Evolutionary conservation across 2,329 filamentous ascomycete genomes (phyloP), one percentile per base, ranked within the genome.

Genomic region (Dendryphion nanum): DNA sequence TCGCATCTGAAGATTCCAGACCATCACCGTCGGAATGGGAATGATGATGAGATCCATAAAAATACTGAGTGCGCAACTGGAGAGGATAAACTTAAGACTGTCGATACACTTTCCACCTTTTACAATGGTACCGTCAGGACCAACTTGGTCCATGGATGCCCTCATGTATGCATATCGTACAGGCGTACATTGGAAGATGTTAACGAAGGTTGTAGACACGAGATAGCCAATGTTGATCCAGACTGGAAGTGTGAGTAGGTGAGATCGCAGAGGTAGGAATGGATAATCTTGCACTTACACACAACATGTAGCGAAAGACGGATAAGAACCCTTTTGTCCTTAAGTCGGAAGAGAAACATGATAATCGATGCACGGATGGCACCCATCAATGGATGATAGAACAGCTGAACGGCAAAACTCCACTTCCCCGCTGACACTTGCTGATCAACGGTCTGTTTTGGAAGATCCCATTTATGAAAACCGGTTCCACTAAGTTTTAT

Each of bases 1-100:
- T 1, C 61, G 60, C 63, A 73, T 68, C 35, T 69, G 62, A 14
- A 73, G 51, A 10, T 62, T 59, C 68, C 69, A 72, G 1, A 73
- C 61, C 49, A 68, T 64, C 5, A 67, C 60, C 21, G 68, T 59
- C 3, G 70, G 70, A 18, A 67, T 64, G 3, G 61, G 55, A 7
- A 73, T 61, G 24, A 63, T 58, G 15, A 72, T 51, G 16, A 73
- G 55, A 33, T 66, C 61, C 40, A 66, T 64, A 24, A 67, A 53
- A 35, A 67, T 64, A 33, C 57, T 60, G 3, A 67, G 36, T 6
- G 47, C 53, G 37, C 61, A 64, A 17, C 56, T 63, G 1, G 52
- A 43, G 8, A 67, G 47, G 14, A 63, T 55, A 41, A 67, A 67
- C 1, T 47, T 51, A 4, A 60, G 50, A 12, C 54, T 48, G 18